A percentile compares a stretch with the other conserved stretches of the same genome.
These are phyloP conservation scores for Solanum peruvianum DNA, from an alignment of 257 asterid genomes.

Conservation along the genomic window DNA sequence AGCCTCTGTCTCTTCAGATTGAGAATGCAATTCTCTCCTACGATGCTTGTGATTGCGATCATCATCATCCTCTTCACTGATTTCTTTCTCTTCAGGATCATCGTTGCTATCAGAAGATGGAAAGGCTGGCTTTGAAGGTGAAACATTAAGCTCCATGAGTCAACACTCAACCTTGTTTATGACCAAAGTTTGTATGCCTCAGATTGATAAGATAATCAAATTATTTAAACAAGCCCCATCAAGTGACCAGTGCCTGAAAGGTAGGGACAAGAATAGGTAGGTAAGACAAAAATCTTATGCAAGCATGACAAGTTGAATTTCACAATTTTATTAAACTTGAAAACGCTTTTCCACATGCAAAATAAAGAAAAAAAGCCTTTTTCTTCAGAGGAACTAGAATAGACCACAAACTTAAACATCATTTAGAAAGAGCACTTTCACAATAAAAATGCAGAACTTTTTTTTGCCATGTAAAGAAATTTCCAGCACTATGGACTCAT, in stretches of 20 bases:
- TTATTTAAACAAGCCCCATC: neutral
- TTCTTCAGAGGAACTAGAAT: neutral
- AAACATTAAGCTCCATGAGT: conserved; percentile 61
- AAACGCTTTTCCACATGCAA: neutral
- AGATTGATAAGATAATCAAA: neutral
- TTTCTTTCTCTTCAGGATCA: conserved; percentile 77
- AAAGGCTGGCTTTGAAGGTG: conserved; percentile 51
- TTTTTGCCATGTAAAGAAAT: neutral
- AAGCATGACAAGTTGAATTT: neutral
- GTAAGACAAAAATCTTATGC: neutral
- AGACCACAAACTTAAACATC: neutral
- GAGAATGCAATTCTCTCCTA: conserved; percentile 54
- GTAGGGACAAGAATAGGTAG: neutral
- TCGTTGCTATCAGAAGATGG: conserved; percentile 50
- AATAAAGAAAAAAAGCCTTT: neutral
- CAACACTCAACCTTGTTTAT: neutral
- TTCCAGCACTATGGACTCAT: neutral
- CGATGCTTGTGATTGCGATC: conserved; percentile 99
- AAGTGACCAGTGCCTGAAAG: conserved; percentile 4
- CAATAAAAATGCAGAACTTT: neutral
- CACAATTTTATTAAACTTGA: neutral
- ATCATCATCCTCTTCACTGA: conserved; percentile 95
- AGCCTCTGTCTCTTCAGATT: conserved; percentile 38
- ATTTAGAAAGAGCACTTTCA: neutral
- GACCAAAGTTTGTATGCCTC: neutral